A percentile compares a stretch with the other conserved stretches of the same genome.
Evolutionary conservation across 148 eudicot genomes (phyloP).

Genomic region (Linanthus parryae): DNA sequence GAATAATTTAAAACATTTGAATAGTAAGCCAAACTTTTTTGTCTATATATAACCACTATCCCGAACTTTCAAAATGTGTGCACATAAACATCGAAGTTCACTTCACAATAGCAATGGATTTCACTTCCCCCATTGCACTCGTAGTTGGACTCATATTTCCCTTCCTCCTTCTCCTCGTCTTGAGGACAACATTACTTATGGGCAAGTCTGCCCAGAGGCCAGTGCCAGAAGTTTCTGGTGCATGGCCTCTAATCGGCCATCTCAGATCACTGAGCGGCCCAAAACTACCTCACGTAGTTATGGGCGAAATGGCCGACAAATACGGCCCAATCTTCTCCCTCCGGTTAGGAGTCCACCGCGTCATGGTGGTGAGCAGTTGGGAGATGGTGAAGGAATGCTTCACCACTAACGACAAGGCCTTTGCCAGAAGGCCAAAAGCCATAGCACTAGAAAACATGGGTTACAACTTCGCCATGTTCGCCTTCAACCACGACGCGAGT

Average conservation of each 20-base stretch:
- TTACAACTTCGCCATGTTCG: constrained; percentile 2
- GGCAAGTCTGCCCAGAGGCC: too few species aligned
- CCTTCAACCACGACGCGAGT: not conserved
- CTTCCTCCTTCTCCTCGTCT: too few species aligned
- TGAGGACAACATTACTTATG: too few species aligned
- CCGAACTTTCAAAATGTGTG: too few species aligned
- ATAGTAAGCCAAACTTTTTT: too few species aligned
- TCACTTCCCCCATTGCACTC: too few species aligned
- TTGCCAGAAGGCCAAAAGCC: not conserved
- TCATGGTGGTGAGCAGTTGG: constrained; percentile 4
- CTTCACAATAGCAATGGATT: too few species aligned
- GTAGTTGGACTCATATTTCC: too few species aligned
- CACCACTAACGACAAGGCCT: not conserved
- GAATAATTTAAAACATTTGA: too few species aligned
- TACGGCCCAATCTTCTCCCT: constrained; percentile 8
- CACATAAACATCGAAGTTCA: too few species aligned
- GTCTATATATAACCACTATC: too few species aligned
- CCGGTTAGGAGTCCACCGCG: not conserved
- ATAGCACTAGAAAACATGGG: not conserved
- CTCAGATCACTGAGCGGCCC: not conserved
- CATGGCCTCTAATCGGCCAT: constrained; percentile 5
- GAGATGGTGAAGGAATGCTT: constrained; percentile 8
- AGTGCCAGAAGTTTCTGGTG: not conserved
- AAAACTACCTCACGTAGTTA: not conserved
- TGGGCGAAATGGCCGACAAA: not conserved